phyloP scores from a whole-genome alignment of 2,329 filamentous ascomycete genomes.

The Sclerotinia glacialis region DNA sequence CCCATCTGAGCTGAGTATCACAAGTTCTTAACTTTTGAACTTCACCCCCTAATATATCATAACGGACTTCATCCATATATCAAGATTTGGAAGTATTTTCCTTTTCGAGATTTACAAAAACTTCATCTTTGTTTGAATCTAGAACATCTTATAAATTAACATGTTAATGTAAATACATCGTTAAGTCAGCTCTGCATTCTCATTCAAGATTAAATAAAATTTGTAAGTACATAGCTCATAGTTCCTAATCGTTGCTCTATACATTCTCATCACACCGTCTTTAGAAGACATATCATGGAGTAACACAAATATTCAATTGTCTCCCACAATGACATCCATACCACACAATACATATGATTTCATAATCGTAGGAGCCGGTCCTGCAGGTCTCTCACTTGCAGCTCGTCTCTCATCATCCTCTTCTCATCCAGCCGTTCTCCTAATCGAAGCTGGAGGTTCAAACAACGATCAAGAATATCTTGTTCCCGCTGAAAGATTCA shows the following conservation, averaged over 20 bases:
- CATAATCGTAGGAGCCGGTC: conserved; percentile 47
- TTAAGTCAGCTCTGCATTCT: neutral
- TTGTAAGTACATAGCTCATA: neutral
- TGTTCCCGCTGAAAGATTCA: conserved; percentile 55
- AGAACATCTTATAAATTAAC: neutral
- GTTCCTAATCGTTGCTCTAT: neutral
- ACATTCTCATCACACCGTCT: neutral
- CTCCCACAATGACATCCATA: neutral
- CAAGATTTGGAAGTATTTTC: neutral
- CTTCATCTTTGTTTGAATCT: neutral
- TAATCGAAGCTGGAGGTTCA: conserved; percentile 57
- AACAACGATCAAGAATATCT: conserved; percentile 49
- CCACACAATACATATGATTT: conserved; percentile 12
- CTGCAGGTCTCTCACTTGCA: conserved; percentile 57
- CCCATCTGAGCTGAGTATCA: neutral
- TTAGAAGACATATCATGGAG: neutral
- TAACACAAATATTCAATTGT: neutral
- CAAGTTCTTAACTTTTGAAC: neutral
- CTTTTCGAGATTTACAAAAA: neutral
- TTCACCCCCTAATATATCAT: too few relatives aligned
- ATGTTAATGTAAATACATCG: neutral
- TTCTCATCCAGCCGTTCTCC: conserved; percentile 51
- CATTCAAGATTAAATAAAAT: neutral
- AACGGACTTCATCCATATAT: too few relatives aligned
- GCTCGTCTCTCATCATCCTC: conserved; percentile 48